Evolutionary conservation across 345 rosid species (phyloP).

Genomic region (Hibiscus syriacus): DNA sequence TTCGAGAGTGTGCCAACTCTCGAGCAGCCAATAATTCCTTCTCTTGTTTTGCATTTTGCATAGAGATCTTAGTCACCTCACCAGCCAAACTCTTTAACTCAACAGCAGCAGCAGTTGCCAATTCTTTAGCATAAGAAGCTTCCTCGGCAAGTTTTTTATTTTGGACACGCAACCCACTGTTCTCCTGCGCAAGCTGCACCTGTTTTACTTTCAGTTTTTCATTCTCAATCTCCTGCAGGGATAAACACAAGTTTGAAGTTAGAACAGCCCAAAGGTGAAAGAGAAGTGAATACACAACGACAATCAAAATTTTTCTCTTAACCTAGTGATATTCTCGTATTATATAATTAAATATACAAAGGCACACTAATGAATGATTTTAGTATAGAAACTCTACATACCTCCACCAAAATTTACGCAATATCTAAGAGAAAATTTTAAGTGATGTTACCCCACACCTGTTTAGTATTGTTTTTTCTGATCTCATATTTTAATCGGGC

Average conservation of each 20-base stretch:
- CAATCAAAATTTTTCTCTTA: neutral
- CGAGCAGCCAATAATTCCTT: neutral
- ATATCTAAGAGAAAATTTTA: neutral
- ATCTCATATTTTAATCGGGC: neutral
- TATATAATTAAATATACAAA: neutral
- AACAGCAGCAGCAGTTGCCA: neutral
- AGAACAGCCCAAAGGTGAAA: neutral
- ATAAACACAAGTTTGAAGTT: constrained; percentile 15
- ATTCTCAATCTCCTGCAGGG: constrained; percentile 65
- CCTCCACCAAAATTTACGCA: neutral
- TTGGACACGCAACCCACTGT: constrained; percentile 76
- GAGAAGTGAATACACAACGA: neutral
- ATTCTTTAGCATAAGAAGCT: neutral
- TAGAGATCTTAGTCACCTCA: neutral
- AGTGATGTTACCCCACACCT: neutral
- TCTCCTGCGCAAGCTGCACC: constrained; percentile 80
- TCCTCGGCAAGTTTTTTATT: constrained; percentile 36
- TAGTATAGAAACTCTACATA: neutral
- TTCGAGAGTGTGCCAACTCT: neutral
- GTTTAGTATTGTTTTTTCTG: neutral
- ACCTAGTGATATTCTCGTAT: neutral
- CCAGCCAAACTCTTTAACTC: neutral
- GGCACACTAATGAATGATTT: neutral
- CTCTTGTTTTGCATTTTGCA: neutral
- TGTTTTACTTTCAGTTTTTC: constrained; percentile 77